A percentile compares a stretch with the other conserved stretches of the same genome.
Conservation (phyloP, 495 filamentous ascomycete species). For the Aspergillus avenaceus region DNA sequence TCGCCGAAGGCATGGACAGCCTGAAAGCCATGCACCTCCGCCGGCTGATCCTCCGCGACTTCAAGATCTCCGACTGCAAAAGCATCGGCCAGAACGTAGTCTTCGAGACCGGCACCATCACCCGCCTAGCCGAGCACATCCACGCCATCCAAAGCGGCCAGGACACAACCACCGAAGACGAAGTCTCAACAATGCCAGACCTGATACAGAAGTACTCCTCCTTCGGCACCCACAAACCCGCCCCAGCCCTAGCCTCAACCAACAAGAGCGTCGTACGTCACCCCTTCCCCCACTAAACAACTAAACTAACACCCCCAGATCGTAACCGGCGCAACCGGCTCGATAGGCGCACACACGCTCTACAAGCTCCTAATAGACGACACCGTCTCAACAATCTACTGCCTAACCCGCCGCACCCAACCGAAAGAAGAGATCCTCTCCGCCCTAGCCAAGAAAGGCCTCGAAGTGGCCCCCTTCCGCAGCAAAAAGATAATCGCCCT, state of each 20-base stretch:
- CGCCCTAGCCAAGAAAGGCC: conserved; percentile 31
- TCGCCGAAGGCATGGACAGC: conserved; percentile 55
- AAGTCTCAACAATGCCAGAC: conserved; percentile 33
- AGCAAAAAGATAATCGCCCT: conserved; percentile 36
- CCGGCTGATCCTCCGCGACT: conserved; percentile 42
- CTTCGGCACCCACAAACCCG: conserved; percentile 36
- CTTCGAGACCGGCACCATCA: conserved; percentile 47
- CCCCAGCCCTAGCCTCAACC: conserved; percentile 11
- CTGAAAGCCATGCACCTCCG: conserved; percentile 57
- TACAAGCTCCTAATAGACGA: conserved; percentile 41
- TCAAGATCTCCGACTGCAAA: conserved; percentile 29
- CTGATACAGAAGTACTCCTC: conserved; percentile 48
- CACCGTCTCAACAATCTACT: conserved; percentile 44
- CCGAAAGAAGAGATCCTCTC: conserved; percentile 23
- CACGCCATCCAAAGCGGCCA: conserved; percentile 35
- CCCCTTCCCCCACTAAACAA: no score
- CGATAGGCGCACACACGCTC: conserved; percentile 53
- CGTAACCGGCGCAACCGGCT: conserved; percentile 58
- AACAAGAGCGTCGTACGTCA: conserved; percentile 39
- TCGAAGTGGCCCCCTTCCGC: conserved; percentile 22
- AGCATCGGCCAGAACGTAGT: conserved; percentile 43
- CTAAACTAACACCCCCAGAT: conserved; percentile 31
- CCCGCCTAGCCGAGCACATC: conserved; percentile 43
- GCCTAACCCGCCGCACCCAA: conserved; percentile 42
- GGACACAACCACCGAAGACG: conserved; percentile 16